These are phyloP conservation scores for Pythium dissimile DNA, from an alignment of 352 stramenopile species.

Conservation along the genomic window DNA sequence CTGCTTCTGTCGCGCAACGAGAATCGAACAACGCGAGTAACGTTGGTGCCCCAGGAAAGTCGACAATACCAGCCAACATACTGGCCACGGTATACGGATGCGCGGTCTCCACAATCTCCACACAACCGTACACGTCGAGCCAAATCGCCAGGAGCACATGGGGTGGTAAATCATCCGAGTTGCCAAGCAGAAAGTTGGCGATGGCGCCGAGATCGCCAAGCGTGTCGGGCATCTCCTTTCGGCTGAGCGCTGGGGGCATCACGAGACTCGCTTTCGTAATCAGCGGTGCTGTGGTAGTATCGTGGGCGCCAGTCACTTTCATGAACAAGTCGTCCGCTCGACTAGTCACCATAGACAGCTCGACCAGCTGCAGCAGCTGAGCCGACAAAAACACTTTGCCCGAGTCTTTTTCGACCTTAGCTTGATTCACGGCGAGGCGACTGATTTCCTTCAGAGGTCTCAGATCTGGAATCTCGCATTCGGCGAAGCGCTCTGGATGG, in stretches of 20 bases:
- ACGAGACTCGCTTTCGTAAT: slow-evolving; percentile 23
- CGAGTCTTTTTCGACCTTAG: slow-evolving; percentile 50
- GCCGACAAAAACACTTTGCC: slow-evolving; percentile 71
- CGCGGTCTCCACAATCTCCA: slow-evolving; percentile 50
- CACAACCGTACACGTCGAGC: slow-evolving; percentile 73
- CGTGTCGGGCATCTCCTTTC: slow-evolving; percentile 33
- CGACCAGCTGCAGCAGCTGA: slow-evolving; percentile 74
- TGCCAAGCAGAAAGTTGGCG: slow-evolving; percentile 56
- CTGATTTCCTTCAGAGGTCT: slow-evolving; percentile 60
- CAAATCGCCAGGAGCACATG: slow-evolving; percentile 68
- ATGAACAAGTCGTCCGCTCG: slow-evolving; percentile 20
- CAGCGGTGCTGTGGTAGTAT: not conserved
- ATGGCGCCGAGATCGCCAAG: slow-evolving; percentile 55
- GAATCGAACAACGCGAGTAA: slow-evolving; percentile 67
- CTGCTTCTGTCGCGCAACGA: slow-evolving; percentile 39
- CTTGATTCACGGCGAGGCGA: slow-evolving; percentile 49
- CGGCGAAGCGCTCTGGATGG: slow-evolving; percentile 50
- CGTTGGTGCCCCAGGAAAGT: slow-evolving; percentile 51
- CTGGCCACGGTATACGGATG: slow-evolving; percentile 50
- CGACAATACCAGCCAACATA: slow-evolving; percentile 31
- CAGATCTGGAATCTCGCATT: slow-evolving; percentile 55
- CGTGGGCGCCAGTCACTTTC: not conserved
- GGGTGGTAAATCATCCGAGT: slow-evolving; percentile 38
- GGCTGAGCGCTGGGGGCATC: slow-evolving; percentile 42
- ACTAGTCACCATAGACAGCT: slow-evolving; percentile 60